Evolutionary conservation across 2,329 filamentous ascomycete genomes (phyloP).

Genomic region (Colletotrichum sp.): DNA sequence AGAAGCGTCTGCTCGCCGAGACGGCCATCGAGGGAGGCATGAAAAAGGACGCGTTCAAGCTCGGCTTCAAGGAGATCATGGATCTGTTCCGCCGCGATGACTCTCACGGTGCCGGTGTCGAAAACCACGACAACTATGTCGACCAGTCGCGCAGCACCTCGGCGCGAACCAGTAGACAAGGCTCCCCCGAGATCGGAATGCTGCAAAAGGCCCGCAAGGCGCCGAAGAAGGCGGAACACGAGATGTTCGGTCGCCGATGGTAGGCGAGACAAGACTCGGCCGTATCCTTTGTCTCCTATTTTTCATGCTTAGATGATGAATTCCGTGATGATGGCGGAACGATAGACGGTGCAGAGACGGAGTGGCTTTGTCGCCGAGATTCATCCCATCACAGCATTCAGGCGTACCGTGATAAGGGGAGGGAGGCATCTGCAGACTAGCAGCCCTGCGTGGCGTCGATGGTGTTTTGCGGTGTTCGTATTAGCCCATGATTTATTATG

Average conservation of each 20-base stretch:
- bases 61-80: constrained; percentile 93
- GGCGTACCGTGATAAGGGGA: background rate
- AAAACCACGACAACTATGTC: constrained; percentile 1
- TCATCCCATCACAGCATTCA: background rate
- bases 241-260: constrained; percentile 19
- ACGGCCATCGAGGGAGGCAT: constrained; percentile 85
- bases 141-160: background rate
- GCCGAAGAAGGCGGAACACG: constrained; percentile 30
- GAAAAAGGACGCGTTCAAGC: constrained; percentile 77
- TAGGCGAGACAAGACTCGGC: background rate
- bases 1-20: constrained; percentile 90
- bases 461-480: background rate
- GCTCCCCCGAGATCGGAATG: constrained; percentile 3
- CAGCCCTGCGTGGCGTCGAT: background rate
- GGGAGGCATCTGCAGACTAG: background rate
- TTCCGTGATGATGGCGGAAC: background rate
- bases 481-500: background rate
- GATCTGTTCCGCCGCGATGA: constrained; percentile 68
- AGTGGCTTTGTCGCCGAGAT: background rate
- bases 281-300: background rate
- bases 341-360: background rate
- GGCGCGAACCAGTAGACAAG: constrained; percentile 3
- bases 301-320: background rate
- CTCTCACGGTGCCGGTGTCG: background rate
- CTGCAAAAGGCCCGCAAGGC: constrained; percentile 27